These are phyloP conservation scores for Cordyceps farinosa DNA, from an alignment of 2,329 filamentous ascomycete species.

Conservation along the genomic window DNA sequence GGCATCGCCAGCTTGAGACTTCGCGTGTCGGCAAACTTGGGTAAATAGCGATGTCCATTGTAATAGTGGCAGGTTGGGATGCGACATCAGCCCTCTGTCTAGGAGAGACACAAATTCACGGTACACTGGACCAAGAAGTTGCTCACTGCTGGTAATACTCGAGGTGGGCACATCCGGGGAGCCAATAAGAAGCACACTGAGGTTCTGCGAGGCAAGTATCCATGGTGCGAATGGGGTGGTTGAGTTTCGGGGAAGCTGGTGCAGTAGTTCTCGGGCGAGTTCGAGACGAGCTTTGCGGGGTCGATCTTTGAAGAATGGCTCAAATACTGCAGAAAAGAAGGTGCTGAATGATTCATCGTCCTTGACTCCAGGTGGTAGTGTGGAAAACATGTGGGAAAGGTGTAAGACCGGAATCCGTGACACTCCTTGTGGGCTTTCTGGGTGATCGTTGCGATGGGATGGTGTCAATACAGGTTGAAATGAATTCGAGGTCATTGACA, in stretches of 20 bases:
- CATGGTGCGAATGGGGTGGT: conserved; percentile 48
- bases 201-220: conserved; percentile 47
- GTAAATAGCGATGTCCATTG: conserved; percentile 56
- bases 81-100: conserved; percentile 53
- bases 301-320: conserved; percentile 56
- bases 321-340: conserved; percentile 50
- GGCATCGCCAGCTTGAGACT: conserved; percentile 62
- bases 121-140: conserved; percentile 63
- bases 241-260: conserved; percentile 43
- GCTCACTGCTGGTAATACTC: conserved; percentile 29
- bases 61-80: conserved; percentile 44
- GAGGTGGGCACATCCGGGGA: conserved; percentile 22
- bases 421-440: conserved; percentile 47
- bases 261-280: conserved; percentile 49
- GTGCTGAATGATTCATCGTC: conserved; percentile 45
- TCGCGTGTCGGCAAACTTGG: conserved; percentile 52
- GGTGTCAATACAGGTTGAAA: conserved; percentile 64
- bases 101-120: conserved; percentile 67
- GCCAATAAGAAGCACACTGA: conserved; percentile 41
- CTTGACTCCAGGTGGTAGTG: conserved; percentile 42
- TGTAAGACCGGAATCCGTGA: conserved; percentile 62
- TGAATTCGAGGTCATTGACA: conserved; percentile 50
- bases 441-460: conserved; percentile 56
- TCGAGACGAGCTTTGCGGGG: conserved; percentile 41
- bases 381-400: conserved; percentile 59